Evolutionary conservation across 129 eudicot species (phyloP).

Genomic region (Silybum marianum): DNA sequence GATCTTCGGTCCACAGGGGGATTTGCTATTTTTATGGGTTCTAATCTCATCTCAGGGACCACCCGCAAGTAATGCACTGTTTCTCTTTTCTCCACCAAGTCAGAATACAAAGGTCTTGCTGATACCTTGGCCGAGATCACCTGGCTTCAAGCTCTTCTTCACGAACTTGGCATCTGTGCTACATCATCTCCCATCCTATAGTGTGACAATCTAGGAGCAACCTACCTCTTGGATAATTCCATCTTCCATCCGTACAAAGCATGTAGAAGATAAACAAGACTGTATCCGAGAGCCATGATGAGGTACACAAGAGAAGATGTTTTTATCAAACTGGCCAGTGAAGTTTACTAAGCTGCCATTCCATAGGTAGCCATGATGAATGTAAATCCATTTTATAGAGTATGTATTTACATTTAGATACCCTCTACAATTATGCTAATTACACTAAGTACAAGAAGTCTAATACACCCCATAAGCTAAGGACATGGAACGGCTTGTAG

Average conservation of each 20-base stretch:
- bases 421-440: neutral
- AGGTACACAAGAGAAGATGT: too few relatives aligned
- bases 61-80: neutral
- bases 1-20: neutral
- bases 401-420: neutral
- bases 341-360: too few relatives aligned
- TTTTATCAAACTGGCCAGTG: too few relatives aligned
- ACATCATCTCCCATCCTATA: neutral
- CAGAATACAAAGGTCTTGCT: neutral
- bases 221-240: neutral
- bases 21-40: neutral
- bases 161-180: neutral
- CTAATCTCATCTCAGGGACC: neutral
- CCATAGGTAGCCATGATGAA: neutral
- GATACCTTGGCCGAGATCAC: neutral
- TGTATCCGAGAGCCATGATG: too few relatives aligned
- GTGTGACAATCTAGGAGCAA: slow-evolving; percentile 3
- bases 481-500: neutral
- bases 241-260: neutral
- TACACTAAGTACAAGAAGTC: neutral
- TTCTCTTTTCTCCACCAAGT: neutral
- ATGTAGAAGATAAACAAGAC: neutral
- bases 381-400: neutral
- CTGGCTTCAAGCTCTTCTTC: neutral
- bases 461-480: neutral